Evolutionary conservation across 768 basidiomycete genomes (phyloP).

Genomic region (Mycena polygramma): DNA sequence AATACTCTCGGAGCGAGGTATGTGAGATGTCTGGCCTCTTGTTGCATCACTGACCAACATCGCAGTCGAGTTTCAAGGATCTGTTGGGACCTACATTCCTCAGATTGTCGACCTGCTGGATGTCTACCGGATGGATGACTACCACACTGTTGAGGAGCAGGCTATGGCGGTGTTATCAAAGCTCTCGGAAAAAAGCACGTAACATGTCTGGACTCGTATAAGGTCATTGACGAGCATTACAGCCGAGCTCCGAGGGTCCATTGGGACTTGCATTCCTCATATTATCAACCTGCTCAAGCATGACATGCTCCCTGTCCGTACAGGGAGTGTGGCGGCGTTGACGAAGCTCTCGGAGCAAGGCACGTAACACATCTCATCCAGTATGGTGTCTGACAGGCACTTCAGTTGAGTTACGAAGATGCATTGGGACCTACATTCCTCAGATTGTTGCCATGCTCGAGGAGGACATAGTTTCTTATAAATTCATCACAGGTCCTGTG

Average conservation of each 20-base stretch:
- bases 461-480: neutral
- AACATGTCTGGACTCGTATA: neutral
- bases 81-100: neutral
- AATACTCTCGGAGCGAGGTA: neutral
- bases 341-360: neutral
- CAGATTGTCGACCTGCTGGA: neutral
- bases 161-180: neutral
- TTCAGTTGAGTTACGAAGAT: neutral
- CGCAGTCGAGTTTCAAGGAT: neutral
- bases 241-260: neutral
- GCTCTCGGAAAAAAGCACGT: neutral
- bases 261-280: neutral
- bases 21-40: neutral
- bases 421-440: constrained; percentile 10
- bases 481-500: no score
- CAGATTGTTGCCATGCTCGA: constrained; percentile 6
- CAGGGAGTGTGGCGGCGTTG: neutral
- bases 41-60: neutral
- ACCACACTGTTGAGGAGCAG: neutral
- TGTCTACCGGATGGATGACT: neutral
- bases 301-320: neutral
- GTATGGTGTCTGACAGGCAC: neutral
- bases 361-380: neutral
- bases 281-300: neutral
- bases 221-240: neutral